Evolutionary conservation across 2,329 filamentous ascomycete genomes (phyloP).

Genomic region (Truncatella angustata): DNA sequence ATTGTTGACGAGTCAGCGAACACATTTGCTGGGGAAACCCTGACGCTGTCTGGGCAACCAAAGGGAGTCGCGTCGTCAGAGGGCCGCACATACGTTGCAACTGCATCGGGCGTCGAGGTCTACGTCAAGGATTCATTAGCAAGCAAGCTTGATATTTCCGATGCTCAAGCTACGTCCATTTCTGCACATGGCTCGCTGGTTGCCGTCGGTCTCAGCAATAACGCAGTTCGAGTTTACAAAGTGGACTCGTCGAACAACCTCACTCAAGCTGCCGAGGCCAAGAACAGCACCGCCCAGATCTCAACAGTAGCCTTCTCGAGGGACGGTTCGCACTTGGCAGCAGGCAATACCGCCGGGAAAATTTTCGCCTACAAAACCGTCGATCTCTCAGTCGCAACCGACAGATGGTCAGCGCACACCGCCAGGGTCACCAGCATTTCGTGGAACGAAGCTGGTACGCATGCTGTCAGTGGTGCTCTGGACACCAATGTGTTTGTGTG

Average conservation of each 20-base stretch:
- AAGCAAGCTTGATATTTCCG: slow-evolving; percentile 57
- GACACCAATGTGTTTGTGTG: slow-evolving; percentile 94
- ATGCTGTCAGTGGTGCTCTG: slow-evolving; percentile 79
- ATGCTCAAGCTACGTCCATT: slow-evolving; percentile 64
- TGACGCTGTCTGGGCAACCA: slow-evolving; percentile 75
- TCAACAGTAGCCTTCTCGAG: slow-evolving; percentile 82
- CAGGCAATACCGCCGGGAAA: slow-evolving; percentile 81
- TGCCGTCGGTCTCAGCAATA: slow-evolving; percentile 74
- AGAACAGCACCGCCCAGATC: slow-evolving; percentile 68
- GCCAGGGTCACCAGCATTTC: slow-evolving; percentile 57
- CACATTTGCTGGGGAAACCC: slow-evolving; percentile 69
- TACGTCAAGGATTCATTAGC: slow-evolving; percentile 59
- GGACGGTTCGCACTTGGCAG: slow-evolving; percentile 74
- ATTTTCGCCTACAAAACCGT: slow-evolving; percentile 75
- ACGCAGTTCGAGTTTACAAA: slow-evolving; percentile 72
- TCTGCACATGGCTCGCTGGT: slow-evolving; percentile 66
- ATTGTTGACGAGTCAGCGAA: slow-evolving; percentile 72
- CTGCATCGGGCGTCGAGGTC: slow-evolving; percentile 56
- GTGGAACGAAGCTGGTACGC: slow-evolving; percentile 77
- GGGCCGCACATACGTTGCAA: slow-evolving; percentile 47
- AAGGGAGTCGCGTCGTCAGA: slow-evolving; percentile 41
- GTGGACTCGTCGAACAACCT: slow-evolving; percentile 57
- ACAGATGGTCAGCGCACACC: slow-evolving; percentile 65
- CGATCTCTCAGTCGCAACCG: slow-evolving; percentile 67
- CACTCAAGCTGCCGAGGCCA: slow-evolving; percentile 54